Percentiles rank a stretch among this genome's conserved stretches.
Evolutionary conservation across 495 filamentous ascomycete species (phyloP).

Genomic region (Beverwykella pulmonaria): DNA sequence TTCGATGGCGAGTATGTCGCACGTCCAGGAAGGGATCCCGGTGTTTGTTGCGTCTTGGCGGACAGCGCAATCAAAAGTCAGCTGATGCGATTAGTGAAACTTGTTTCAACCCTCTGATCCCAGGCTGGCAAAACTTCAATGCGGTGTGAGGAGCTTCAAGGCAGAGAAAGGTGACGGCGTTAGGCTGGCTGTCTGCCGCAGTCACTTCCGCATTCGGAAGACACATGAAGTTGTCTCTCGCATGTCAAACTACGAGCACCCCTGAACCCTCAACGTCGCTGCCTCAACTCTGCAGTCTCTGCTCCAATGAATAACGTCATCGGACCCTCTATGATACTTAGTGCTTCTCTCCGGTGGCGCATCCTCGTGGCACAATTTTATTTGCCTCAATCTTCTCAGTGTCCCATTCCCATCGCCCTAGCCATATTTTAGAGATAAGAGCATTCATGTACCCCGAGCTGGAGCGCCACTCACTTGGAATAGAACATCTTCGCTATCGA

Average conservation of each 20-base stretch:
- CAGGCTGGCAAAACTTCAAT: too few species aligned
- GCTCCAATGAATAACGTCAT: background rate
- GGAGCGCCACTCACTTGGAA: background rate
- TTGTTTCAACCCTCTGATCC: too few species aligned
- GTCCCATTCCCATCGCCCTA: background rate
- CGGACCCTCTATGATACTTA: background rate
- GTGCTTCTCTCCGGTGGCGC: background rate
- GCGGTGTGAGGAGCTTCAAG: too few species aligned
- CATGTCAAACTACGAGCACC: background rate
- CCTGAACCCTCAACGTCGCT: background rate
- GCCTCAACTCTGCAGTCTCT: background rate
- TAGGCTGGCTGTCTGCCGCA: background rate
- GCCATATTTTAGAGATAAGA: background rate
- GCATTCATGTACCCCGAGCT: background rate
- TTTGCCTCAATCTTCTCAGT: background rate
- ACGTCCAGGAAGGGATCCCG: too few species aligned
- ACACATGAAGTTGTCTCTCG: background rate
- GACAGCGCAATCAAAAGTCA: too few species aligned
- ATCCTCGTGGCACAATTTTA: background rate
- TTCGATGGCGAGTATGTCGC: too few species aligned
- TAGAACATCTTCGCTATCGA: constrained; percentile 1
- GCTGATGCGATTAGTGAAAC: too few species aligned
- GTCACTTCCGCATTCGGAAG: constrained; percentile 1
- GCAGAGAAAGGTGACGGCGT: too few species aligned
- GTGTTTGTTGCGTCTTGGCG: too few species aligned